Evolutionary conservation across 2,329 filamentous ascomycete species (phyloP).

Genomic region (Aspergillus sp.): DNA sequence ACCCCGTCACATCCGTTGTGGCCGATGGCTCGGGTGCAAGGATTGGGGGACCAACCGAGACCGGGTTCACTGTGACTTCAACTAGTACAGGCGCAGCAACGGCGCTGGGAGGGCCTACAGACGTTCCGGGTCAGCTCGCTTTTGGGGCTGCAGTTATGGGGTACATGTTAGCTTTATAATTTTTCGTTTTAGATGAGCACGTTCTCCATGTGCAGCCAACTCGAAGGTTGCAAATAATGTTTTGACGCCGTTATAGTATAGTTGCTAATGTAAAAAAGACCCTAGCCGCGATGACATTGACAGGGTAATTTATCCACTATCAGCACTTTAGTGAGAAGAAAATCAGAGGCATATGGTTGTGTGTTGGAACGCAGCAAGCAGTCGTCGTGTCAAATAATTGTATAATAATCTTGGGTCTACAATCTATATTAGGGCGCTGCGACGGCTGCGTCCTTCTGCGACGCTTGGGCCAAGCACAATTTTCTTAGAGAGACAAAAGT

Average conservation of each 20-base stretch:
- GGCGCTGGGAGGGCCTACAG: constrained; percentile 13
- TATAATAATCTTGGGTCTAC: no score
- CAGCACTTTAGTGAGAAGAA: no score
- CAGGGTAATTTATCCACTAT: no score
- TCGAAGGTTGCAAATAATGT: neutral
- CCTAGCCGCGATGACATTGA: no score
- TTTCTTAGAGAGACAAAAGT: no score
- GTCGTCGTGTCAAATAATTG: no score
- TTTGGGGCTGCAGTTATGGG: constrained; percentile 31
- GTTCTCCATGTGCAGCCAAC: neutral
- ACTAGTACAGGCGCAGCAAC: constrained; percentile 25
- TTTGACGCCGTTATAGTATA: no score
- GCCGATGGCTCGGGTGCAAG: constrained; percentile 51
- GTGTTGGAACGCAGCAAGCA: no score
- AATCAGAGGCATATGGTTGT: no score
- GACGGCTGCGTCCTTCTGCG: no score
- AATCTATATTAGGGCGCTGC: no score
- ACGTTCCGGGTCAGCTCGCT: constrained; percentile 24
- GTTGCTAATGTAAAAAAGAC: neutral
- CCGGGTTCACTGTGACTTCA: constrained; percentile 23
- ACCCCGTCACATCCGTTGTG: constrained; percentile 55
- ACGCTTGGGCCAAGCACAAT: no score
- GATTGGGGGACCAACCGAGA: constrained; percentile 34
- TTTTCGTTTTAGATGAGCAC: neutral
- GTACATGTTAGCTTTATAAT: constrained; percentile 28